These are phyloP conservation scores for Pharnaceum exiguum DNA, from an alignment of 148 eudicot genomes.

Conservation along the genomic window DNA sequence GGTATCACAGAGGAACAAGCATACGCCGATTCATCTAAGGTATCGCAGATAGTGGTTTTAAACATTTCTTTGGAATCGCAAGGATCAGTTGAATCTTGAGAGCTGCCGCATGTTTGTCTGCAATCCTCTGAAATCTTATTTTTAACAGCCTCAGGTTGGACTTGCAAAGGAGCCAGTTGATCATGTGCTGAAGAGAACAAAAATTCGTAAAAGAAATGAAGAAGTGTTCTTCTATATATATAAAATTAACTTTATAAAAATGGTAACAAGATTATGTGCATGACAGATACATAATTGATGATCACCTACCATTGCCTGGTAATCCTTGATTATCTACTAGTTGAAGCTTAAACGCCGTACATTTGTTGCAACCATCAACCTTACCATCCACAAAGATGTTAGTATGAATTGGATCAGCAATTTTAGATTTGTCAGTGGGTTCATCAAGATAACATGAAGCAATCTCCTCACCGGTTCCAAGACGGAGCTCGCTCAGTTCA, in stretches of 20 bases:
- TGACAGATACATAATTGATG: neutral
- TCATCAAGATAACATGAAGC: neutral
- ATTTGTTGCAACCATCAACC: too few relatives aligned
- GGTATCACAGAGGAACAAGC: neutral
- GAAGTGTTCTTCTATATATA: too few relatives aligned
- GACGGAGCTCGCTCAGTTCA: conserved; percentile 7
- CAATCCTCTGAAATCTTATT: neutral
- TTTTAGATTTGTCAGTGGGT: neutral
- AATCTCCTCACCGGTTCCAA: neutral
- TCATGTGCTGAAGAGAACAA: neutral
- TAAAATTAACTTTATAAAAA: too few relatives aligned
- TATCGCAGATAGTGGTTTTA: conserved; percentile 1
- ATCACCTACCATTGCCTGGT: neutral
- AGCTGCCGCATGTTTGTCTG: neutral
- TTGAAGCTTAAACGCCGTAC: too few relatives aligned
- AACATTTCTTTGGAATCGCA: neutral
- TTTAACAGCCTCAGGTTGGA: neutral
- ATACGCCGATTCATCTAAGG: conserved; percentile 6
- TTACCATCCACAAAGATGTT: neutral
- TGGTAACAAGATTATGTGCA: too few relatives aligned
- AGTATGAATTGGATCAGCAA: too few relatives aligned
- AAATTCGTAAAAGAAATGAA: neutral
- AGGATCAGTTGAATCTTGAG: too few relatives aligned
- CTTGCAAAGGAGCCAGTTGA: neutral
- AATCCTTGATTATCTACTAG: neutral